Evolutionary conservation across 208 protist species (phyloP).

Genomic region (Sergeia podlipaevii): DNA sequence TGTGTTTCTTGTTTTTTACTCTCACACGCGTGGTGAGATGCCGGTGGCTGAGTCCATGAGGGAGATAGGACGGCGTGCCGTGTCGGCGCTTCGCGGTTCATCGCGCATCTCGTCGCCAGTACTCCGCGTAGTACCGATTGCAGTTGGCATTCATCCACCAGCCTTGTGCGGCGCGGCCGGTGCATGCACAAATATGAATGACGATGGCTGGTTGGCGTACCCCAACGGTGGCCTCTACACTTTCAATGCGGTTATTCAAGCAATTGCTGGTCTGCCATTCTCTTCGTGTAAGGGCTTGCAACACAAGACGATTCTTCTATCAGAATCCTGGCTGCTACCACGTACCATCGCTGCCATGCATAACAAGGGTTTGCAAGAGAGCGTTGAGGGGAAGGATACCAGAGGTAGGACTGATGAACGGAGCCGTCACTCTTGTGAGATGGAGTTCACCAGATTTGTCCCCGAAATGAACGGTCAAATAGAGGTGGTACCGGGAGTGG

Average conservation of each 20-base stretch:
- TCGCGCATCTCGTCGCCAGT: conserved; percentile 12
- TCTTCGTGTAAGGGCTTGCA: conserved; percentile 5
- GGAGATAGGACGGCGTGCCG: conserved; percentile 9
- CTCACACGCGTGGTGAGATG: conserved; percentile 31
- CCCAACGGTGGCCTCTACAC: conserved; percentile 68
- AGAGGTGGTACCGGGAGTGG: conserved; percentile 50
- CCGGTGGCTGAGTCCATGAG: conserved; percentile 27
- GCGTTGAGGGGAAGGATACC: too few relatives aligned
- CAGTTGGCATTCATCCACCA: conserved; percentile 34
- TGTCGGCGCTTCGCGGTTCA: conserved; percentile 11
- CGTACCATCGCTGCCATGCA: conserved; percentile 49
- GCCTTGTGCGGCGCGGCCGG: background rate
- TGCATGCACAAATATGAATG: background rate
- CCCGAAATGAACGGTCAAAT: too few relatives aligned
- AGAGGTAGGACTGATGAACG: too few relatives aligned
- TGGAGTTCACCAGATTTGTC: conserved; percentile 1
- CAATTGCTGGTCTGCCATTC: conserved; percentile 11
- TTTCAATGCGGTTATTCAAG: conserved; percentile 34
- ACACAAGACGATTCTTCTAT: conserved; percentile 45
- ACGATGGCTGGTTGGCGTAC: conserved; percentile 31
- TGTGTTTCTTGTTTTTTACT: conserved; percentile 48
- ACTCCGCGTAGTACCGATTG: conserved; percentile 41
- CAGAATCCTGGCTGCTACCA: conserved; percentile 58
- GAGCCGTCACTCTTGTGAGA: background rate
- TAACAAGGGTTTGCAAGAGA: too few relatives aligned